phyloP scores from a whole-genome alignment of 1,284 basidiomycete species.

The Phenoliferia sp. region DNA sequence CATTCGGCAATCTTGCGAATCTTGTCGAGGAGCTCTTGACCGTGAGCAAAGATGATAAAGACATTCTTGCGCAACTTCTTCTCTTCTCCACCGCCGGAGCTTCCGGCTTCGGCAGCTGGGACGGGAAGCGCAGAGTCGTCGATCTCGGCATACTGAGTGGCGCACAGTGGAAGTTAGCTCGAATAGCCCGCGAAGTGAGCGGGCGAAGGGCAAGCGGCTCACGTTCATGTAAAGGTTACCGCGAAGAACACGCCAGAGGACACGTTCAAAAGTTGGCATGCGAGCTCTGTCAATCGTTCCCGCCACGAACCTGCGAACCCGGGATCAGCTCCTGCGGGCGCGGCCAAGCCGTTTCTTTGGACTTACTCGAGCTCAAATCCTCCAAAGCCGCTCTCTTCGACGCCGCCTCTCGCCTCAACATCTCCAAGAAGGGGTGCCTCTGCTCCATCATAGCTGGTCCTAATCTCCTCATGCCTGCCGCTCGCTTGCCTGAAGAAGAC shows the following conservation, averaged over 20 bases:
- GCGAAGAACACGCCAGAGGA: slow-evolving; percentile 94
- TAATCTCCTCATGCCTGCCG: slow-evolving; percentile 61
- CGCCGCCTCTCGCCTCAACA: slow-evolving; percentile 56
- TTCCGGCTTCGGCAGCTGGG: slow-evolving; percentile 67
- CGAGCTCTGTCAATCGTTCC: slow-evolving; percentile 93
- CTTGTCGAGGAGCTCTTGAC: slow-evolving; percentile 85
- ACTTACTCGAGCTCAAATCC: slow-evolving; percentile 81
- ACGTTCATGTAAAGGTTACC: slow-evolving; percentile 99
- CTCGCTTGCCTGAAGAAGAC: slow-evolving; percentile 85
- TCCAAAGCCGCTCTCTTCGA: slow-evolving; percentile 38
- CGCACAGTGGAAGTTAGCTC: not conserved
- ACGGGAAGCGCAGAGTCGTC: slow-evolving; percentile 65
- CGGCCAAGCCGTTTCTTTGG: no score
- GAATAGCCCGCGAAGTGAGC: not conserved
- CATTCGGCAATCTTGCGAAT: slow-evolving; percentile 96
- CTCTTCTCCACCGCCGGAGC: slow-evolving; percentile 53
- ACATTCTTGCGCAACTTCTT: slow-evolving; percentile 75
- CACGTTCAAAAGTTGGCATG: slow-evolving; percentile 90
- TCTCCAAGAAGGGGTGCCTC: slow-evolving; percentile 86
- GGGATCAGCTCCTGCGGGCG: not conserved
- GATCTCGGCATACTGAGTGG: slow-evolving; percentile 58
- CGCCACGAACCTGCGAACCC: slow-evolving; percentile 70
- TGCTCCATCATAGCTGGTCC: slow-evolving; percentile 84
- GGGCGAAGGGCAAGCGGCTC: slow-evolving; percentile 38
- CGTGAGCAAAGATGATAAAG: slow-evolving; percentile 99